These are phyloP conservation scores for Lagenidium sp. DNA, from an alignment of 352 stramenopile genomes.

Conservation along the genomic window DNA sequence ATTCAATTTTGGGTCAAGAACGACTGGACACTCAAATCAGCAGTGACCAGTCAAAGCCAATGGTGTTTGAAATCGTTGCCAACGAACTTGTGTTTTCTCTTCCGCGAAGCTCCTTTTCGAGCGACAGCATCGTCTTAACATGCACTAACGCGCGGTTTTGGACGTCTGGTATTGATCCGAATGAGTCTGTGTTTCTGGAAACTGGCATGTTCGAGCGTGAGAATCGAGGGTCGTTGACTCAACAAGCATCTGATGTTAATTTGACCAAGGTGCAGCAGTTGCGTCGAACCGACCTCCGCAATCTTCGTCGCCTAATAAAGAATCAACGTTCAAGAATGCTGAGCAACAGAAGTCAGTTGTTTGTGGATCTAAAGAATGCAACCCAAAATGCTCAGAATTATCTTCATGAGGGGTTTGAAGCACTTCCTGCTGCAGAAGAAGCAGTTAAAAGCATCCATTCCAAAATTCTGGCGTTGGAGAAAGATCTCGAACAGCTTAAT, in stretches of 20 bases:
- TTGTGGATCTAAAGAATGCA: conserved; percentile 72
- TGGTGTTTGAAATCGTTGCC: conserved; percentile 58
- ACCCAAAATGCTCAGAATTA: conserved; percentile 80
- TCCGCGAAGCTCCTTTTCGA: conserved; percentile 69
- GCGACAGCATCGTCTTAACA: conserved; percentile 60
- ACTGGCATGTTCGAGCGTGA: conserved; percentile 68
- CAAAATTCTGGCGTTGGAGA: conserved; percentile 71
- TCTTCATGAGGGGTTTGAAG: conserved; percentile 73
- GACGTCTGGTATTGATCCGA: conserved; percentile 53
- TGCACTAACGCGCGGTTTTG: conserved; percentile 69
- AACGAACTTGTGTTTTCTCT: conserved; percentile 79
- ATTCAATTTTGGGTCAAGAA: background rate
- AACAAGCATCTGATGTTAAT: too few relatives aligned
- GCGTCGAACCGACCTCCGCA: conserved; percentile 50
- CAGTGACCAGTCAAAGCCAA: background rate
- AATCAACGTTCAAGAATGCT: conserved; percentile 76
- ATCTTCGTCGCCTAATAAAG: conserved; percentile 68
- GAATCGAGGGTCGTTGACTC: conserved; percentile 8
- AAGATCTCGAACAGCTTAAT: conserved; percentile 57
- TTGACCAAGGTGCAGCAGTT: conserved; percentile 48
- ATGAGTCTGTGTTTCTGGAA: conserved; percentile 64
- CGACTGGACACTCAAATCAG: too few relatives aligned
- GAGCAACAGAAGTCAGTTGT: conserved; percentile 74
- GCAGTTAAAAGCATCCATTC: conserved; percentile 75
- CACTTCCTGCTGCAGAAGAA: conserved; percentile 62